A percentile compares a stretch with the other conserved stretches of the same genome.
phyloP scores from a whole-genome alignment of 2,329 filamentous ascomycete species.

The Cercospora nicotianae region DNA sequence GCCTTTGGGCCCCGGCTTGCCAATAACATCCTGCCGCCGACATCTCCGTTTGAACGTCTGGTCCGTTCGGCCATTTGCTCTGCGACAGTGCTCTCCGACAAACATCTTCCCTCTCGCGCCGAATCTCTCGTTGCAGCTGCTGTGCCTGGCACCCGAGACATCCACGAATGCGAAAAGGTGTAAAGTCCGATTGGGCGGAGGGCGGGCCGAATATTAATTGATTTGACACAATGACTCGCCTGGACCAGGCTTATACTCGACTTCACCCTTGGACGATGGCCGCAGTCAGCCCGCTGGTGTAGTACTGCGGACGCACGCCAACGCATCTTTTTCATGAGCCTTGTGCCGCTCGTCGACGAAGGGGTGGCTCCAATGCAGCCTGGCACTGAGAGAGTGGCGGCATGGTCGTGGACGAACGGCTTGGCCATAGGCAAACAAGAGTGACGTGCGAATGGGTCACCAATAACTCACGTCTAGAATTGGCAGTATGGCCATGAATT shows the following conservation, averaged over 20 bases:
- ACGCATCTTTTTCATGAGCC: neutral
- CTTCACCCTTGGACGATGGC: neutral
- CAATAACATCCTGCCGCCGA: neutral
- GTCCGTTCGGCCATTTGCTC: neutral
- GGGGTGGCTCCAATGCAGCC: neutral
- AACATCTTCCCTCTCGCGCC: neutral
- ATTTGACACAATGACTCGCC: conserved; percentile 5
- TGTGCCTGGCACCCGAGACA: neutral
- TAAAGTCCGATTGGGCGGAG: neutral
- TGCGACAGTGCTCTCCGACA: neutral
- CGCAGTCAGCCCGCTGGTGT: neutral
- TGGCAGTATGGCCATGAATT: neutral
- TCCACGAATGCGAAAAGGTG: neutral
- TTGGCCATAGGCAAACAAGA: neutral
- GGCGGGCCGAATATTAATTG: neutral
- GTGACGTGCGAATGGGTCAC: neutral
- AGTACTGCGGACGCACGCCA: neutral
- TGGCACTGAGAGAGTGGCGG: neutral
- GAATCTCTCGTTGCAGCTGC: neutral
- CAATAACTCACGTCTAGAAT: neutral
- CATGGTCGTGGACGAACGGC: neutral
- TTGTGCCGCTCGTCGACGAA: neutral
- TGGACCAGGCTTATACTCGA: neutral
- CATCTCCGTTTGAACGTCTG: neutral
- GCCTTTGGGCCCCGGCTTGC: neutral